These are phyloP conservation scores for Candida dajiaensis DNA, from an alignment of 805 yeast species.

Conservation along the genomic window DNA sequence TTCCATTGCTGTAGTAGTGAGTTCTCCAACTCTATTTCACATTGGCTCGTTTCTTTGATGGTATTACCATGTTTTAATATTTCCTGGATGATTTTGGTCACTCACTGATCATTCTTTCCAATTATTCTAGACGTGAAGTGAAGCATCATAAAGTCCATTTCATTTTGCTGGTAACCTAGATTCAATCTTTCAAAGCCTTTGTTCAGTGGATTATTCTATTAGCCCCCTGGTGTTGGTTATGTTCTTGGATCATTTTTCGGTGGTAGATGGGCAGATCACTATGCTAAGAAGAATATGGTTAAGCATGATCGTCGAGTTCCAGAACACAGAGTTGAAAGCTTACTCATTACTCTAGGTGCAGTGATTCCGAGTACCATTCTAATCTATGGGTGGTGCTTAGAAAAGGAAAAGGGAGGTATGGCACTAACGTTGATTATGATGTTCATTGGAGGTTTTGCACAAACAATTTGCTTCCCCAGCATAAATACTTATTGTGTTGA, in stretches of 20 bases:
- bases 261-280: slow-evolving; percentile 45
- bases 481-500: slow-evolving; percentile 55
- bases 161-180: no score
- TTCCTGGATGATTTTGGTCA: no score
- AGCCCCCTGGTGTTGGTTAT: slow-evolving; percentile 55
- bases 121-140: no score
- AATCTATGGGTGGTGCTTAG: slow-evolving; percentile 49
- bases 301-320: slow-evolving; percentile 37
- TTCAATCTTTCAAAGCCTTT: slow-evolving; percentile 43
- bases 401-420: slow-evolving; percentile 46
- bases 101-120: no score
- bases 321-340: slow-evolving; percentile 45
- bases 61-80: no score
- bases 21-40: no score
- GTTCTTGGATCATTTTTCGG: slow-evolving; percentile 44
- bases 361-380: slow-evolving; percentile 39
- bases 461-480: slow-evolving; percentile 46
- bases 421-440: slow-evolving; percentile 46
- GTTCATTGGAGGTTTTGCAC: slow-evolving; percentile 44
- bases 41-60: no score
- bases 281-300: slow-evolving; percentile 37
- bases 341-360: slow-evolving; percentile 34
- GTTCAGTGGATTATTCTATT: slow-evolving; percentile 45
- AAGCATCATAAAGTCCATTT: no score
- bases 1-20: no score